Base-by-base conservation (phyloP, 2,329 filamentous ascomycete species). In the Pseudocercospora pini-densiflorae region DNA sequence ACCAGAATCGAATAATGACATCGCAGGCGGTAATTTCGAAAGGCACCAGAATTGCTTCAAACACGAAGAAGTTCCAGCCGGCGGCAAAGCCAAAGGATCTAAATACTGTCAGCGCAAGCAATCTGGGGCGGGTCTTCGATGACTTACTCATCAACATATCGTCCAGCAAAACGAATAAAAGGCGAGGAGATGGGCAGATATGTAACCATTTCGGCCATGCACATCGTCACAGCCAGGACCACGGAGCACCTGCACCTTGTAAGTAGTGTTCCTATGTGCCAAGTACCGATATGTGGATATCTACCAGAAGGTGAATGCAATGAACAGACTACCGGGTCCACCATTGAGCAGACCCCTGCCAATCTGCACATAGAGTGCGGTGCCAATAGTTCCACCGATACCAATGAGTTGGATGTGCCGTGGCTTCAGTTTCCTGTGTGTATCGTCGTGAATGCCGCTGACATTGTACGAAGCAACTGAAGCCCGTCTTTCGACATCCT, bases 151-250 rank as follows among this genome's bases (percentile, higher is more conserved):
- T 93, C 90, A 31, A 93, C 90, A 71, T 88, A 93, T 53, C 89
- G 86, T 12, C 90, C 90, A 3, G 91, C 91, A 72, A 93, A 92
- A 27, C 89, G 88, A 74, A 93, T 91, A 76, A 94, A 93, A 0
- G 90, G 90, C 47, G 90, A 92, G 0, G 90, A 91, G 63, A 93
- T 91, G 9, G 91, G 91, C 2, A 92, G 81, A 69, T 90, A 92
- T 0, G 89, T 90, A 8, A 92, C 90, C 90, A 93, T 92, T 76
- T 93, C 91, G 12, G 89, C 89, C 81, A 91, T 87, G 75, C 80
- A 70, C 27, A 70, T 54, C 5, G 70, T 72, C 16, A 73, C 70
- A 14, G 67, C 65, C 12, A 67, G 65, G n/a, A 69, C 62, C 14
- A 69, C 67, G 24, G 67, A 67, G 55, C 67, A 69, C 67, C 67